phyloP scores from a whole-genome alignment of 805 yeast genomes.

The Monosporozyma servazzii region DNA sequence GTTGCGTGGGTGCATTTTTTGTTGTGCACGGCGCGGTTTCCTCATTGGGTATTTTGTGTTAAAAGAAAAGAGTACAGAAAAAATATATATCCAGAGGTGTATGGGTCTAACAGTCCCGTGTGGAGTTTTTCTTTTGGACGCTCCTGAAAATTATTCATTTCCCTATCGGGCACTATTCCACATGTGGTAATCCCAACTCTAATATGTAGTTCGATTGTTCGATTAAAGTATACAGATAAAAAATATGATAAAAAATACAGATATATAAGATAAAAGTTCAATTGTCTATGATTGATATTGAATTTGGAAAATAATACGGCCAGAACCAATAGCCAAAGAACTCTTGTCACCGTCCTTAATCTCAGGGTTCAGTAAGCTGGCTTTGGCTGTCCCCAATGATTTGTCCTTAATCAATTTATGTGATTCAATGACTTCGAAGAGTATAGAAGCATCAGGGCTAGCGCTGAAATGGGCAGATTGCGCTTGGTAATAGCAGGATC shows the following conservation, averaged over 20 bases:
- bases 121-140: background rate
- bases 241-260: background rate
- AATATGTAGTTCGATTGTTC: background rate
- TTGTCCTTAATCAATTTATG: constrained; percentile 66
- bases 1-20: background rate
- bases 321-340: constrained; percentile 24
- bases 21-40: background rate
- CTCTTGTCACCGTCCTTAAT: constrained; percentile 25
- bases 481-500: constrained; percentile 40
- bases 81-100: background rate
- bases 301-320: constrained; percentile 24
- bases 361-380: constrained; percentile 40
- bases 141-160: background rate
- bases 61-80: too few species aligned
- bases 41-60: background rate
- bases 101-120: background rate
- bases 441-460: constrained; percentile 47
- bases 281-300: constrained; percentile 13
- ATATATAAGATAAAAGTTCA: background rate
- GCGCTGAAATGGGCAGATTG: constrained; percentile 65
- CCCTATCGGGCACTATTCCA: background rate
- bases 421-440: constrained; percentile 53
- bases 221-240: background rate
- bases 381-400: constrained; percentile 50
- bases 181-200: background rate